These are phyloP conservation scores for Dalbergia oliveri DNA, from an alignment of 306 rosid species.

Conservation along the genomic window DNA sequence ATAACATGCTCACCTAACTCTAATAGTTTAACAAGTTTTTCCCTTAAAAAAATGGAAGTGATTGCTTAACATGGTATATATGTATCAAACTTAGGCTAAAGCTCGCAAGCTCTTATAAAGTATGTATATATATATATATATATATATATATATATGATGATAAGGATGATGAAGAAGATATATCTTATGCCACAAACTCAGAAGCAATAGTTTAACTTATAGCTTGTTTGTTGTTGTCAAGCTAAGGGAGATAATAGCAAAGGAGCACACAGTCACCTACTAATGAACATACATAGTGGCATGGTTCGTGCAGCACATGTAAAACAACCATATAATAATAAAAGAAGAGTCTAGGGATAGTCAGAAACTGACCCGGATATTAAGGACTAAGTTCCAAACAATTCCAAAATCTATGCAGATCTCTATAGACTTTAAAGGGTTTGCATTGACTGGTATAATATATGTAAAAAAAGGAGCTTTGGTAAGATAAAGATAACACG, in stretches of 20 bases:
- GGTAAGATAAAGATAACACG: not conserved
- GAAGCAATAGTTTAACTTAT: not conserved
- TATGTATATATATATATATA: too few relatives aligned
- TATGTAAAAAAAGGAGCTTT: not conserved
- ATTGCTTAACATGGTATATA: not conserved
- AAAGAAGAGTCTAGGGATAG: slow-evolving; percentile 9
- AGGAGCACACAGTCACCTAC: too few relatives aligned
- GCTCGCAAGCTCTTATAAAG: not conserved
- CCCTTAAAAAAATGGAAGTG: not conserved
- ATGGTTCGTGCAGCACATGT: slow-evolving; percentile 44
- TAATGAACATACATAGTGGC: slow-evolving; percentile 6
- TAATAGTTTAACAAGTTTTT: not conserved
- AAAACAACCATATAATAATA: not conserved
- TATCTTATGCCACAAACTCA: not conserved
- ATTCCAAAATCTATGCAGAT: slow-evolving; percentile 42
- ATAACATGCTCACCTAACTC: not conserved
- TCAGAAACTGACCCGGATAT: slow-evolving; percentile 67
- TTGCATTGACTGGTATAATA: slow-evolving; percentile 37
- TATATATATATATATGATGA: not conserved
- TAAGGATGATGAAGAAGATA: not conserved
- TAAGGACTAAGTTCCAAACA: slow-evolving; percentile 47
- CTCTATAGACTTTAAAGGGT: slow-evolving; percentile 23
- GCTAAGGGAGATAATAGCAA: not conserved
- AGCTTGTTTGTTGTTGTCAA: not conserved
- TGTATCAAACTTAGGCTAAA: not conserved